A percentile compares a stretch with the other conserved stretches of the same genome.
These are phyloP conservation scores for Cadophora sp. DNA, from an alignment of 2,329 filamentous ascomycete genomes.

Conservation along the genomic window DNA sequence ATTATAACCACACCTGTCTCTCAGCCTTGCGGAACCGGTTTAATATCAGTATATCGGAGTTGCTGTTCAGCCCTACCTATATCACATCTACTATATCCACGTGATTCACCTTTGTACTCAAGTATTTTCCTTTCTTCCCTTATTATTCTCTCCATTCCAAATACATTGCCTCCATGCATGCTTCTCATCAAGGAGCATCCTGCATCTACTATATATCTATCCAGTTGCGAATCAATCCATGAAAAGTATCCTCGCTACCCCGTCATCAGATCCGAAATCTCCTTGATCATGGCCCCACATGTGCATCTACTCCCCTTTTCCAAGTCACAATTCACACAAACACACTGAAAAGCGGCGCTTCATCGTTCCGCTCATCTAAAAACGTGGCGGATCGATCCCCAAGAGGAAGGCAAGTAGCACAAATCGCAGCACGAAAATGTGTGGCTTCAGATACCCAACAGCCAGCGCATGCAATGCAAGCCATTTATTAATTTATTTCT, in stretches of 20 bases:
- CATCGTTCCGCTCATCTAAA: conserved; percentile 5
- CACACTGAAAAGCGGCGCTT: conserved; percentile 2
- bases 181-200: neutral
- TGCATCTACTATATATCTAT: neutral
- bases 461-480: neutral
- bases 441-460: neutral
- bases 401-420: neutral
- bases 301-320: neutral
- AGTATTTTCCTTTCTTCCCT: neutral
- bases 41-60: neutral
- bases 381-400: neutral
- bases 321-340: neutral
- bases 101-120: neutral
- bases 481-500: conserved; percentile 8
- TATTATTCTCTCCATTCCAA: neutral
- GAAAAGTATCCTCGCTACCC: neutral
- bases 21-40: neutral
- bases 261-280: neutral
- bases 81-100: conserved; percentile 3
- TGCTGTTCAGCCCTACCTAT: conserved; percentile 9
- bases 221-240: neutral
- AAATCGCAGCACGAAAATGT: neutral
- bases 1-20: neutral
- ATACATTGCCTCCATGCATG: neutral
- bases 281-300: neutral